These are phyloP conservation scores for Penstemon newberryi DNA, from an alignment of 257 asterid genomes.

Conservation along the genomic window DNA sequence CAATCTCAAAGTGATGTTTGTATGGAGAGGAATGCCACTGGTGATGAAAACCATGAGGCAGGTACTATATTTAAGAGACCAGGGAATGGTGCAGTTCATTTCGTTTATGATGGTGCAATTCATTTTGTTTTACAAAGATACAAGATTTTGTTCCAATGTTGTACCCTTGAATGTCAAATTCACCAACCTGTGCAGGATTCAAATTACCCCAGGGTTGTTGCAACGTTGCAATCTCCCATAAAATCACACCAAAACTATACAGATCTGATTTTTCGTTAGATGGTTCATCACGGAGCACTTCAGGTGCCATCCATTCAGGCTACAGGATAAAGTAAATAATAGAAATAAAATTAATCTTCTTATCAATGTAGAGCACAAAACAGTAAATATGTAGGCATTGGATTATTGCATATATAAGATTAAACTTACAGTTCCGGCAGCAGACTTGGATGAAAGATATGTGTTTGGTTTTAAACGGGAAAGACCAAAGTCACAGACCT, in stretches of 20 bases:
- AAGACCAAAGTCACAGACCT: slow-evolving; percentile 99
- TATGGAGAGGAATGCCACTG: not conserved
- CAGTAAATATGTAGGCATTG: slow-evolving; percentile 20
- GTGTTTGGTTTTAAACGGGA: slow-evolving; percentile 93
- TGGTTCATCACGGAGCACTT: slow-evolving; percentile 95
- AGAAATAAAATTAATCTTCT: slow-evolving; percentile 6
- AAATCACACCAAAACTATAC: slow-evolving; percentile 91
- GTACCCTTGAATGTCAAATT: slow-evolving; percentile 11
- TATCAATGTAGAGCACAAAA: slow-evolving; percentile 17
- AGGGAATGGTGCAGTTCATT: not conserved
- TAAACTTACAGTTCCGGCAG: slow-evolving; percentile 94
- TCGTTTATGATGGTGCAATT: no score
- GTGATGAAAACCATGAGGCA: not conserved
- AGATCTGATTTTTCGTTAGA: slow-evolving; percentile 96
- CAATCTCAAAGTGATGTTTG: not conserved
- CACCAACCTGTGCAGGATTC: slow-evolving; percentile 90
- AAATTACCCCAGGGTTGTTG: slow-evolving; percentile 91
- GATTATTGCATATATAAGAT: slow-evolving; percentile 28
- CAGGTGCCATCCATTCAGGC: slow-evolving; percentile 99
- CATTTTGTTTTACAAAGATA: no score
- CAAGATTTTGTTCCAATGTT: not conserved
- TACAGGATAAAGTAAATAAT: slow-evolving; percentile 34
- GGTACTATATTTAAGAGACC: slow-evolving; percentile 15
- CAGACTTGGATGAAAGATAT: slow-evolving; percentile 92
- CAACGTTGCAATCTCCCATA: slow-evolving; percentile 92